phyloP scores from a whole-genome alignment of 2,329 filamentous ascomycete genomes.

The Fusarium miscanthi region DNA sequence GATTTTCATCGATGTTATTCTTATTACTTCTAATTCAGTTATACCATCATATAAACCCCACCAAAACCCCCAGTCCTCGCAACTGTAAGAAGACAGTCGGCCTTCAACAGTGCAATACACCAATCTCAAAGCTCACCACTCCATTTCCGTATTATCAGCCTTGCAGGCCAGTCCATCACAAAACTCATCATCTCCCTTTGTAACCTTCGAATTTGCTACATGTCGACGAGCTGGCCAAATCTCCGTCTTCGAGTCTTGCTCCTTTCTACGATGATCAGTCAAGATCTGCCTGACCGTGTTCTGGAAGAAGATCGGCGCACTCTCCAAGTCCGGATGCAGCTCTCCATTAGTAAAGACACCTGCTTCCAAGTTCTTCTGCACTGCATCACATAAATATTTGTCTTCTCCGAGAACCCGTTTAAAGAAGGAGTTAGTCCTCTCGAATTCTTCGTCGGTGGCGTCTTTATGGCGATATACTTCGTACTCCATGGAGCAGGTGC shows the following conservation, averaged over 20 bases:
- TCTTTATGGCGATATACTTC: constrained; percentile 70
- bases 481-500: constrained; percentile 30
- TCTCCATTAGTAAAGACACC: constrained; percentile 56
- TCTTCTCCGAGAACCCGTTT: constrained; percentile 68
- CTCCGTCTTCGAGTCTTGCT: neutral
- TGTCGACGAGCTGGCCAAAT: neutral
- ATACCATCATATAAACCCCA: too few relatives aligned
- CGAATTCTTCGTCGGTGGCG: constrained; percentile 66
- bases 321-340: constrained; percentile 6
- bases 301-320: neutral
- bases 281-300: neutral
- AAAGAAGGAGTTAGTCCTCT: constrained; percentile 66
- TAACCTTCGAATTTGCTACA: neutral
- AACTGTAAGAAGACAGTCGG: too few relatives aligned
- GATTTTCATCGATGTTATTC: too few relatives aligned
- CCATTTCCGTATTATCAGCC: neutral
- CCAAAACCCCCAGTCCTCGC: too few relatives aligned
- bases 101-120: too few relatives aligned
- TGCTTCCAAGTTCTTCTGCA: constrained; percentile 69
- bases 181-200: neutral
- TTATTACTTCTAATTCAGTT: too few relatives aligned
- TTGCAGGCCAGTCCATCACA: neutral
- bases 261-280: neutral
- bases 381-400: constrained; percentile 68
- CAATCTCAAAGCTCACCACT: neutral